Base-by-base conservation (phyloP, 768 basidiomycete genomes). In the Russula olivacea region DNA sequence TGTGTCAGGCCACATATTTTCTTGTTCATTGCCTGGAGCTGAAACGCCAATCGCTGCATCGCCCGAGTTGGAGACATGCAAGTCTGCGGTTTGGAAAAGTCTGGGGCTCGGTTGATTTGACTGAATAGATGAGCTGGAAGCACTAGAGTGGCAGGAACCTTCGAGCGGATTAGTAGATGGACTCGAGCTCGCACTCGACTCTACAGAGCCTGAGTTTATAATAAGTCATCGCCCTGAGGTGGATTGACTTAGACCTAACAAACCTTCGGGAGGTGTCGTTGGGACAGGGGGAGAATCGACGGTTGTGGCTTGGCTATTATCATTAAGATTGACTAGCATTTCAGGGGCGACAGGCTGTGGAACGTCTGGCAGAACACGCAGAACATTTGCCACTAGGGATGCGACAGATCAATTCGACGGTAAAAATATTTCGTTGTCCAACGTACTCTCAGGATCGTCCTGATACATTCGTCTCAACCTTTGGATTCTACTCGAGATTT, bases 401-500 rank as follows among this genome's bases (percentile, higher is more conserved):
- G 41, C 21, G 51, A 17, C 34, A 10, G 17, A 47, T 63, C 25
- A 59, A 38, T n/a, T 23, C 21, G 28, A 25, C 9, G 38, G 11
- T 41, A 30, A 36, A 17, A 17, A n/a, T 40, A 23, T 17, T 23
- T 48, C 25, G 45, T 17, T 23, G 23, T 36, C 17, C 11, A 34
- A 75, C 76, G 30, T 62, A 76, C 75, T 71, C 21, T 70, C 55
- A 28, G 73, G 70, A 51, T 75, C 69, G 54, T 74, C 67, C 49
- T 70, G 73, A 14, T 74, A 68, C 12, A 70, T 70, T 40, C 73
- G 76, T 57, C 77, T 75, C 15, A 76, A 56, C 54, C 76, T 67
- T 66, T 76, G 75, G 51, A 76, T 70, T 43, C 77, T 76, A 63
- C 75, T 76, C 28, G 75, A 77, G 36, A 76, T 76, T 61, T 76